phyloP scores from a whole-genome alignment of 305 asterid species.

The Petunia hybrid region DNA sequence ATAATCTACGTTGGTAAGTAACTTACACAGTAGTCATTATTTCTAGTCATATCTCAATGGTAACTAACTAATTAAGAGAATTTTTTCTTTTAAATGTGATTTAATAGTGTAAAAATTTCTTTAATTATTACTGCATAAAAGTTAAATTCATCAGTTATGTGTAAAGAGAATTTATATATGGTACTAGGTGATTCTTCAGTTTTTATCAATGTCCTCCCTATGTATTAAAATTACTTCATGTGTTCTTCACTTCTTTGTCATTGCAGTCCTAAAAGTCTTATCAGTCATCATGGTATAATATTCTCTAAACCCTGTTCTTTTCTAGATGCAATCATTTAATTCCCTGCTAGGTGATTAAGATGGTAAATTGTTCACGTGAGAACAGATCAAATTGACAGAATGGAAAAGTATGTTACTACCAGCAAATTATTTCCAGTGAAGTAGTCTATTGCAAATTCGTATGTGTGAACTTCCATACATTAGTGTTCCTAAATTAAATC shows the following conservation, averaged over 20 bases:
- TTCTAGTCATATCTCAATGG: too few species aligned
- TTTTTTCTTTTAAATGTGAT: too few species aligned
- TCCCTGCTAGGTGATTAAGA: not conserved
- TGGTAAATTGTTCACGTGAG: slow-evolving; percentile 20
- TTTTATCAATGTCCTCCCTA: not conserved
- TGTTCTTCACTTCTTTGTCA: not conserved
- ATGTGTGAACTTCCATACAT: too few species aligned
- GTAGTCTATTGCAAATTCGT: not conserved
- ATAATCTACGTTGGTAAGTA: too few species aligned
- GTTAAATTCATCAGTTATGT: too few species aligned
- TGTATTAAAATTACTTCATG: not conserved
- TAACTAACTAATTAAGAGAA: too few species aligned
- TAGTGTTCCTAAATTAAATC: too few species aligned
- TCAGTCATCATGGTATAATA: slow-evolving; percentile 14
- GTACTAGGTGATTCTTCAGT: not conserved
- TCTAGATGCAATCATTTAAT: not conserved
- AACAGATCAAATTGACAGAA: not conserved
- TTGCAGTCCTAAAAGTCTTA: not conserved
- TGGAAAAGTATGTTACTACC: not conserved
- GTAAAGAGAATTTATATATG: too few species aligned
- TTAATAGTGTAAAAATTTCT: too few species aligned
- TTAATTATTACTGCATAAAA: too few species aligned
- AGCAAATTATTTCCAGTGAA: not conserved
- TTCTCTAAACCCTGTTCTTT: slow-evolving; percentile 8
- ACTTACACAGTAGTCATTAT: too few species aligned